Base-by-base conservation (phyloP, 2,329 filamentous ascomycete genomes). In the Aspergillus sp. region DNA sequence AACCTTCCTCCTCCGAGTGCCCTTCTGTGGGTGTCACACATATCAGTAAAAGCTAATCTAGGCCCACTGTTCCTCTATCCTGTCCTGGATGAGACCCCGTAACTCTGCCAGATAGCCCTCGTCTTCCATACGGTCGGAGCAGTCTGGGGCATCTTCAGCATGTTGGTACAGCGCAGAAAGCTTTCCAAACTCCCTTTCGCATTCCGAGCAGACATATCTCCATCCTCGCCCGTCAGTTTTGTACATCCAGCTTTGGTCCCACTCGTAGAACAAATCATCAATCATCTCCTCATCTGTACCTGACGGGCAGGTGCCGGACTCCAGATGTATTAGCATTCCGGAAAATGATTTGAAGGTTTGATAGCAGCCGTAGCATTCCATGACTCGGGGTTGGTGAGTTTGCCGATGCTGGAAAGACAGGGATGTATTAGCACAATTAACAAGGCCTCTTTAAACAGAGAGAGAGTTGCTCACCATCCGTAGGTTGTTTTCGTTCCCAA, bases 321-420 rank as follows among this genome's bases (percentile, higher is more conserved):
- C 57, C 13, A 64, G 51, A 51, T 62, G 53, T 30, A 64, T 64
- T 20, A 62, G 30, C 48, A 61, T 61, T 46, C 60, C 57, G 34
- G 57, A 61, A 19, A 64, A 55, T 11, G 54, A 51, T 52, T 62
- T 64, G 20, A 64, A 64, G n/a, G 2, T 50, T 9, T 54, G 13
- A 46, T 57, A 59, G 42, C 55, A 64, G 42, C 52, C 55, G 27
- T 59, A 62, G 48, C 57, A 63, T 60, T 61, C 61, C 52, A 58
- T 58, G 24, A 51, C 58, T 61, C 57, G 48, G 48, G 59, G 33
- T 27, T 57, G 42, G 34, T 63, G 54, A 22, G 56, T 60, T 30
- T 62, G 48, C 39, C 56, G 48, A 22, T 60, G 54, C 57, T 62
- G 33, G 48, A 57, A 20, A 6, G 47, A 52, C 2, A 37, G 45